phyloP scores from a whole-genome alignment of 2,329 filamentous ascomycete species.

The Raffaelea arxii region DNA sequence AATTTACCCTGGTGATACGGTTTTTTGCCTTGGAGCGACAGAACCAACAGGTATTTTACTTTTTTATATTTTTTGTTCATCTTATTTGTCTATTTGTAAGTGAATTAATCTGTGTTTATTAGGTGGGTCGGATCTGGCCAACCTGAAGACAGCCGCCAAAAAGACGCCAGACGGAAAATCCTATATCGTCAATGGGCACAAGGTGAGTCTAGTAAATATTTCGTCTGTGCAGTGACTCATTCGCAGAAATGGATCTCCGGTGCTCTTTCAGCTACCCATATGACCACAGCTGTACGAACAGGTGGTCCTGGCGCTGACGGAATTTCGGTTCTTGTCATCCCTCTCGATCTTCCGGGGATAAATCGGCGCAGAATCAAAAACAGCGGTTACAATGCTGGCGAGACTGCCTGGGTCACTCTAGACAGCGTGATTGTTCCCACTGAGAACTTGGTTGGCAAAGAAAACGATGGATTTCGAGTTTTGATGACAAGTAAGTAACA shows the following conservation, averaged over 20 bases:
- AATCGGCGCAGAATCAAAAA: slow-evolving; percentile 48
- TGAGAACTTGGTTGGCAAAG: slow-evolving; percentile 41
- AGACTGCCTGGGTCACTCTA: slow-evolving; percentile 44
- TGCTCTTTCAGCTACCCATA: slow-evolving; percentile 48
- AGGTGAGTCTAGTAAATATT: slow-evolving; percentile 18
- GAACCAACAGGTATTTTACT: slow-evolving; percentile 32
- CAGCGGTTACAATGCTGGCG: slow-evolving; percentile 56
- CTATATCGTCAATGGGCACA: slow-evolving; percentile 56
- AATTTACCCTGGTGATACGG: slow-evolving; percentile 47
- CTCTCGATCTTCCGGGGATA: slow-evolving; percentile 38
- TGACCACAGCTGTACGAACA: slow-evolving; percentile 53
- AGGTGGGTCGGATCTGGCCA: slow-evolving; percentile 55
- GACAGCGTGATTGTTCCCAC: slow-evolving; percentile 45
- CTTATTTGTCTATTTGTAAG: not conserved
- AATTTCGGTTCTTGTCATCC: slow-evolving; percentile 49
- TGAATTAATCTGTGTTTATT: too few relatives aligned
- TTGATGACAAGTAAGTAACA: slow-evolving; percentile 42
- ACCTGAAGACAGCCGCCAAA: slow-evolving; percentile 49
- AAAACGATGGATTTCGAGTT: slow-evolving; percentile 45
- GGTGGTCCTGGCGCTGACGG: slow-evolving; percentile 42
- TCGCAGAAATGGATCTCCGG: slow-evolving; percentile 55
- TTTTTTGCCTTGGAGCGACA: slow-evolving; percentile 56
- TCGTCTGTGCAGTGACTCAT: not conserved
- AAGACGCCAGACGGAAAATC: slow-evolving; percentile 30
- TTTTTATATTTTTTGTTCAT: not conserved